Evolutionary conservation across 2,329 filamentous ascomycete species (phyloP).

Genomic region (Mycogone perniciosa): DNA sequence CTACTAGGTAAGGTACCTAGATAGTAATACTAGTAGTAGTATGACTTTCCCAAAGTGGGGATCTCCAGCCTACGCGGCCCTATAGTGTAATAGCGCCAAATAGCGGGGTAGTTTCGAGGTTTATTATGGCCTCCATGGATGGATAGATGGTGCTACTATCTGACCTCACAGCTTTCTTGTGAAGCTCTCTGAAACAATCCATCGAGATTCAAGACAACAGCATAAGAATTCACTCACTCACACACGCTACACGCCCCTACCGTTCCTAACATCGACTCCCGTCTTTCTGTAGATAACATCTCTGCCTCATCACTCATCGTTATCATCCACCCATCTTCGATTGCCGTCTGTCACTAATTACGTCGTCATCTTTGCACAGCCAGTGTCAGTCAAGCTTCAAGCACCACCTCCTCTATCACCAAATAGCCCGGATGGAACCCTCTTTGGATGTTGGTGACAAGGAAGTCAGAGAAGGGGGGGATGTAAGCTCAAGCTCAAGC

Average conservation of each 20-base stretch:
- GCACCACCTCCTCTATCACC: not conserved
- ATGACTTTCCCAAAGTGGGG: no score
- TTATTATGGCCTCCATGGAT: not conserved
- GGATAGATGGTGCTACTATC: not conserved
- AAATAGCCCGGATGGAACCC: not conserved
- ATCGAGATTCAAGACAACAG: no score
- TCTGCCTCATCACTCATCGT: not conserved
- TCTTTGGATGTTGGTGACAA: not conserved
- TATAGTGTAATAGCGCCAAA: not conserved
- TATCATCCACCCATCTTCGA: not conserved
- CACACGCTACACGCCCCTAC: not conserved
- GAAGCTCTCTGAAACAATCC: not conserved
- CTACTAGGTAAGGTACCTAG: no score
- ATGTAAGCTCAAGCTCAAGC: not conserved
- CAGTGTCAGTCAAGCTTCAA: no score
- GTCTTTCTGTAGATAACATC: no score
- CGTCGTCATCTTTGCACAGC: no score
- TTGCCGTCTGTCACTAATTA: no score
- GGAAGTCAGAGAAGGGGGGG: not conserved
- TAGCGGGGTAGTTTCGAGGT: not conserved
- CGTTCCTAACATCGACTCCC: no score
- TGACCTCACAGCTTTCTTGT: not conserved
- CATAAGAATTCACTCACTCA: not conserved
- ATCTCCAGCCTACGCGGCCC: no score
- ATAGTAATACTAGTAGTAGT: no score